Base-by-base conservation (phyloP, 1,139 yeast species). In the Zhuliangozyma blackwelliae region DNA sequence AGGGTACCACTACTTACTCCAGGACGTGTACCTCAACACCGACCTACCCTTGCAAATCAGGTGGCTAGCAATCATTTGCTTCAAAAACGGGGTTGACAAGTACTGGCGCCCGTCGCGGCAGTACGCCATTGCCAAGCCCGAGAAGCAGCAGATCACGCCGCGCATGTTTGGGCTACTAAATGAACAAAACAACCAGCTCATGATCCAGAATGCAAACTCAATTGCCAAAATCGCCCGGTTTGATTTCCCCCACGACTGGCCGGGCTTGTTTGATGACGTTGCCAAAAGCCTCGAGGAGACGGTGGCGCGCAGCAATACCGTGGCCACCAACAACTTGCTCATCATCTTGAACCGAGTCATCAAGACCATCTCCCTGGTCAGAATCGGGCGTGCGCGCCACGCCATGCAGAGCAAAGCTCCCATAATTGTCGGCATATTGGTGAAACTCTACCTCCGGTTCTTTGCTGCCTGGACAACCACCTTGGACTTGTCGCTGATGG, bases 171-270 rank as follows among this genome's bases (percentile, higher is more conserved):
- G 71, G 28, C 57, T 77, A 32, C 57, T 87, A 10, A 71, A 69
- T 43, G 96, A 87, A 54, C 77, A 82, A 38, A 85, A 86, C 49
- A 79, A 77, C 44, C 92, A 82, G 50, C 66, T 88, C 42, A 65
- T 82, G 31, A 71, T 84, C 23, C 97, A 92, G 61, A 84, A 86
- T 55, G 95, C 97, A 1, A 83, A 86, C 45, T 81, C 94, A 0
- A 67, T 85, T 5, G 82, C 95, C 1, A 70, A 81, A 43, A 83
- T 92, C 29, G 84, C 86, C 22, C 65, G 97, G 36, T 70, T 80
- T 38, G 98, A 92, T 51, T 92, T 85, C 55, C 97, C 97, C 0
- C 58, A 65, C 7, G 90, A 83, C 33, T 92, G 97, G 97, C 89
- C 94, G 0, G 61, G 71, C 2, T 56, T 89, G 23, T 83, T 90